Conservation (phyloP, 108 stramenopile genomes). For the Nitzschia inconspicua region DNA sequence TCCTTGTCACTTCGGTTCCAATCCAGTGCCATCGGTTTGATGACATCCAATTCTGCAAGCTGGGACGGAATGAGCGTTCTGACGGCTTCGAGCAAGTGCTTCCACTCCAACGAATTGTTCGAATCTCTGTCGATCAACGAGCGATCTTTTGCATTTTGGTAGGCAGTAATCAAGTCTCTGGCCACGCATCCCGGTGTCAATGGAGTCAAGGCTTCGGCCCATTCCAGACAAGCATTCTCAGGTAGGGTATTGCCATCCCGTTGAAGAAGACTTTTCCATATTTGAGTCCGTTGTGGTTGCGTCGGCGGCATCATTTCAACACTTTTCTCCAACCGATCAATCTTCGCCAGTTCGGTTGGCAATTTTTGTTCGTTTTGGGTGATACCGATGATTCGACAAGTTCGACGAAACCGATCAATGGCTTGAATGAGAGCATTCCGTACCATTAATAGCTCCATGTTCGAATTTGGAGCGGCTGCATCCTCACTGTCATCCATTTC, state of each 20-base stretch:
- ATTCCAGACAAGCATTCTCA: conserved; percentile 6
- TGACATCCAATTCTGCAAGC: conserved; percentile 75
- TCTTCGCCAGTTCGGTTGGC: conserved; percentile 49
- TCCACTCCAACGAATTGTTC: conserved; percentile 35
- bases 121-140: conserved; percentile 21
- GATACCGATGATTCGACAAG: conserved; percentile 51
- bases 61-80: conserved; percentile 61
- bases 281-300: conserved; percentile 52
- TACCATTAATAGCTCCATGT: conserved; percentile 49
- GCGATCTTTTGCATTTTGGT: conserved; percentile 59
- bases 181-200: conserved; percentile 78
- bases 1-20: conserved; percentile 8
- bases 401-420: conserved; percentile 33
- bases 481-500: conserved; percentile 26
- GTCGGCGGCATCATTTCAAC: conserved; percentile 68
- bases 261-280: conserved; percentile 31
- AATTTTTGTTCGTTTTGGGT: conserved; percentile 36
- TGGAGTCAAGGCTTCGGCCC: conserved; percentile 52
- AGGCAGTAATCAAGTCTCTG: conserved; percentile 60
- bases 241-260: background rate
- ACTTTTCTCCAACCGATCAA: conserved; percentile 68
- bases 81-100: conserved; percentile 60
- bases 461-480: no score
- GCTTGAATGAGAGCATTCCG: conserved; percentile 46
- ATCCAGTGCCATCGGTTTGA: conserved; percentile 24